Conservation (phyloP, 305 asterid genomes). For the Rubia peregrina region DNA sequence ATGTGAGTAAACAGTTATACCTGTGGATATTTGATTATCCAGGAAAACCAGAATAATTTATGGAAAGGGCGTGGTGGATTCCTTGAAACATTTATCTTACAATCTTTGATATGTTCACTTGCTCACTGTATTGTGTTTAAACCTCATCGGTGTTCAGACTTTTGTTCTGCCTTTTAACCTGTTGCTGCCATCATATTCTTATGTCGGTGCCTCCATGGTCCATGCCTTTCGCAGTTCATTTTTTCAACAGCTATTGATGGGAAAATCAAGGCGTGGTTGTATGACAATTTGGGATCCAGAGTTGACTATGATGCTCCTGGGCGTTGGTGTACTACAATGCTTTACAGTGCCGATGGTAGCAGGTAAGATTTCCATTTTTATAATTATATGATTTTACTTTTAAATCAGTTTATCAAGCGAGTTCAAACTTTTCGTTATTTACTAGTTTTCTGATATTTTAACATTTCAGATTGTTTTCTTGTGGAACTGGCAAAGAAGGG, state of each 20-base stretch:
- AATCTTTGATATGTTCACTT: neutral
- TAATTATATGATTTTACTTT: too few relatives aligned
- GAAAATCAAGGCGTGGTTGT: constrained; percentile 85
- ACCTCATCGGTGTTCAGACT: neutral
- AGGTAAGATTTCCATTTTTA: constrained; percentile 33
- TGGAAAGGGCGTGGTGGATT: neutral
- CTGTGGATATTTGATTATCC: neutral
- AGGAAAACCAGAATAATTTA: neutral
- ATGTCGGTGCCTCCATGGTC: neutral
- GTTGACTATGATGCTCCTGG: constrained; percentile 94
- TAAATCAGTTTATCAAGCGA: neutral
- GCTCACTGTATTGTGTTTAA: neutral
- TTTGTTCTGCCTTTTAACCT: neutral
- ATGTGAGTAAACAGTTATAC: neutral
- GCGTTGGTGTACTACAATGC: constrained; percentile 85
- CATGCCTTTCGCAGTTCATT: constrained; percentile 41
- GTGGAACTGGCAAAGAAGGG: constrained; percentile 90
- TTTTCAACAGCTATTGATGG: constrained; percentile 82
- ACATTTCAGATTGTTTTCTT: constrained; percentile 57
- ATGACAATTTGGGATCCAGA: constrained; percentile 74
- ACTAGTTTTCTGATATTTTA: constrained; percentile 6
- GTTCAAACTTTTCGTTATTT: neutral
- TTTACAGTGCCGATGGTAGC: constrained; percentile 82
- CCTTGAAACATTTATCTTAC: too few relatives aligned
- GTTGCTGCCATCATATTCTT: neutral